Conservation (phyloP, 306 rosid genomes). For the Purshia tridentata region DNA sequence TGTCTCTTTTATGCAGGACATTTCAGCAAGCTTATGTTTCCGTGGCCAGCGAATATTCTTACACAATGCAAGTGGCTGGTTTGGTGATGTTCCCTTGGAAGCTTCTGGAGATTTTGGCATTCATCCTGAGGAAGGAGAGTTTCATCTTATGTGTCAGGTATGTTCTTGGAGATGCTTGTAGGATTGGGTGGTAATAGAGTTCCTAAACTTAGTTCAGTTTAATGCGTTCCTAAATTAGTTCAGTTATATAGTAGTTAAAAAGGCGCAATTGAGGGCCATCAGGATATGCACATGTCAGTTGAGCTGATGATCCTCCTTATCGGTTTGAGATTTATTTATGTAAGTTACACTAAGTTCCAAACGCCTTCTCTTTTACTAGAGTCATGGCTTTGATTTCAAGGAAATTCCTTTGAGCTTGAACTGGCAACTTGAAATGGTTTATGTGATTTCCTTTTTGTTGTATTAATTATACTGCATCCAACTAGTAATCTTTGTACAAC, state of each 20-base stretch:
- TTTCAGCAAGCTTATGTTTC: constrained; percentile 70
- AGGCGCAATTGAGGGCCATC: not conserved
- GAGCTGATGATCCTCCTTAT: not conserved
- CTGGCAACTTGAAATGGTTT: constrained; percentile 4
- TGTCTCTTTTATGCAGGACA: constrained; percentile 54
- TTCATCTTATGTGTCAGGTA: constrained; percentile 95
- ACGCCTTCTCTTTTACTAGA: not conserved
- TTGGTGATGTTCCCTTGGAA: constrained; percentile 87
- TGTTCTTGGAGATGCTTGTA: constrained; percentile 12
- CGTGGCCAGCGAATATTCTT: constrained; percentile 92
- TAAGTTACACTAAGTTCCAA: not conserved
- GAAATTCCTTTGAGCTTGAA: constrained; percentile 16
- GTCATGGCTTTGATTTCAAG: not conserved
- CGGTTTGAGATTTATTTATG: not conserved
- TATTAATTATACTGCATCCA: constrained; percentile 1
- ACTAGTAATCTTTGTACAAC: constrained; percentile 24
- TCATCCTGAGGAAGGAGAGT: constrained; percentile 93
- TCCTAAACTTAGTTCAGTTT: not conserved
- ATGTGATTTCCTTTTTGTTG: not conserved
- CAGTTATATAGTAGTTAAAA: not conserved
- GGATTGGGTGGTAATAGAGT: not conserved
- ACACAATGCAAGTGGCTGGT: constrained; percentile 90
- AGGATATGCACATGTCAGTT: not conserved
- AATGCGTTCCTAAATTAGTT: not conserved
- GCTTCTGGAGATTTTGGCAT: constrained; percentile 97